Base-by-base conservation (phyloP, 495 filamentous ascomycete species). In the Astrocystis sublimbata region DNA sequence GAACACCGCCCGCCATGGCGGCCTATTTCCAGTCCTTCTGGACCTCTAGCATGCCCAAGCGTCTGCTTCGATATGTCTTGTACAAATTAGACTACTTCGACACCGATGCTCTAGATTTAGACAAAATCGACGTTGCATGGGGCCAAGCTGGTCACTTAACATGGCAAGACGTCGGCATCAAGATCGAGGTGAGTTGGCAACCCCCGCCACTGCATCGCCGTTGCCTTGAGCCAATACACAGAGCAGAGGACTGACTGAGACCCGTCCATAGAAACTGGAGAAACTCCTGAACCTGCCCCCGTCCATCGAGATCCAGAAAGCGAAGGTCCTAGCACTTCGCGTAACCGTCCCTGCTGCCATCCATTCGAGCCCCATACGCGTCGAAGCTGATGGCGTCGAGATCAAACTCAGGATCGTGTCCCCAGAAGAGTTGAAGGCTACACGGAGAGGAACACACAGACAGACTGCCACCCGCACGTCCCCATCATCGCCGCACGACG, bases 301-400 rank as follows among this genome's bases (percentile, higher is more conserved):
- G 2, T 83, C 80, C 21, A 82, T 92, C 70, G 79, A 86, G 56
- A 79, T 96, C 7, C 78, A 82, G 59, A 87, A 86, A 70, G 92
- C 92, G 43, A 83, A 83, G 41, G 81, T 93, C 36, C 75, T 86
- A 15, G 75, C 86, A 35, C 82, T 97, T 4, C 85, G 88, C 52
- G 77, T 96, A 40, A 93, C 88, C 1, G 78, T 97, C 49, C 91
- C 92, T 6, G 85, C 91, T 66, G 90, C 96, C 70, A 83, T 96
- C 45, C 90, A 90, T 73, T 86, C 81, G 51, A 93, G 85, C 61
- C 85, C 89, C 13, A 93, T 96, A 64, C 76, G 83, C 10, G 86
- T 88, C 58, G 90, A 96, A 71, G 80, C 89, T 12, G 85, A 91
- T 64, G 92, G 92, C 24, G 84, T 96, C 49, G 81, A 92, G 61